Conservation (phyloP, 2,329 filamentous ascomycete species). For the Aureobasidium vineae region DNA sequence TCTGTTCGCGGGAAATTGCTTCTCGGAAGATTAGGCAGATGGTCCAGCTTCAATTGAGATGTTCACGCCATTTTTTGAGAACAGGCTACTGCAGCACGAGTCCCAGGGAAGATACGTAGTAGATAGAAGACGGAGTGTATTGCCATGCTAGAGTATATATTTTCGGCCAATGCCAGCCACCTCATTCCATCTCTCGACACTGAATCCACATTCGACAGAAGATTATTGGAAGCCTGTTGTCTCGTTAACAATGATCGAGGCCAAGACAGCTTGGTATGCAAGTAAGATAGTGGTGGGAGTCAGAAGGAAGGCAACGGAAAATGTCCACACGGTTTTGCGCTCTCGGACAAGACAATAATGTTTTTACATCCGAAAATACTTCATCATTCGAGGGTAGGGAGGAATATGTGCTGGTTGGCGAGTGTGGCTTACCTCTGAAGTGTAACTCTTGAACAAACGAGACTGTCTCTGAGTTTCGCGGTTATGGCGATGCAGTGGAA, state of each 20-base stretch:
- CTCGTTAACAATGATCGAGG: conserved; percentile 8
- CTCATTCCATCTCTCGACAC: background rate
- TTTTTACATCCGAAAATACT: conserved; percentile 95
- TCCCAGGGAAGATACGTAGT: no score
- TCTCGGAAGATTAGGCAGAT: conserved; percentile 5
- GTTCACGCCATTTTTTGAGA: background rate
- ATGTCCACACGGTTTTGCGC: conserved; percentile 95
- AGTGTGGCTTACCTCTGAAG: background rate
- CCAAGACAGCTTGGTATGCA: background rate
- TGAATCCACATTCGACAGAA: background rate
- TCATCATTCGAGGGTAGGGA: conserved; percentile 66
- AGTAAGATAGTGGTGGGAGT: conserved; percentile 45
- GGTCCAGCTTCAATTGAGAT: background rate
- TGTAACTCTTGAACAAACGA: background rate
- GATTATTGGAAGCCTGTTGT: conserved; percentile 10
- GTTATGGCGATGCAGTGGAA: background rate
- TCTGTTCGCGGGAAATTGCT: conserved; percentile 19
- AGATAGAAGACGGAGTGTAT: background rate
- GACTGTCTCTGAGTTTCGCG: background rate
- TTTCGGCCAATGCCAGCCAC: background rate
- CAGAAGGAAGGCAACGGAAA: conserved; percentile 99
- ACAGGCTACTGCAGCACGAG: background rate
- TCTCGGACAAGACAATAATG: conserved; percentile 71
- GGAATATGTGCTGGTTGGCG: background rate
- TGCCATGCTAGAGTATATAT: background rate